Evolutionary conservation across 108 stramenopile species (phyloP).

Genomic region (Chaetoceros muelleri): DNA sequence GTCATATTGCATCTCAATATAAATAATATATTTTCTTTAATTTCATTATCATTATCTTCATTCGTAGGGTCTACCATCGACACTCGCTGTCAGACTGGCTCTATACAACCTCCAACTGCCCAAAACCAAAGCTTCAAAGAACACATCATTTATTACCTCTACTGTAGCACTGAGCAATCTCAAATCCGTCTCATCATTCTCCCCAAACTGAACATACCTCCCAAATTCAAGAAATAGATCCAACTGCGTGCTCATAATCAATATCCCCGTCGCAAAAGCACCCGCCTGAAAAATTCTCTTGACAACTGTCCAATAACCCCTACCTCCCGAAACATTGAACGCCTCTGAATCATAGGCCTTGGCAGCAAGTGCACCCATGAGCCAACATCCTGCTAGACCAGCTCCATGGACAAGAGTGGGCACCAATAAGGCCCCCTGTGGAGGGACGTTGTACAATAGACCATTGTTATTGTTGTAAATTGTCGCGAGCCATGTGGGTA

Average conservation of each 20-base stretch:
- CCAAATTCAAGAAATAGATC: slow-evolving; percentile 51
- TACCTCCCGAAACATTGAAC: slow-evolving; percentile 14
- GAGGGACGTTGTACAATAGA: slow-evolving; percentile 11
- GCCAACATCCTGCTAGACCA: slow-evolving; percentile 66
- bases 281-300: slow-evolving; percentile 47
- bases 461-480: slow-evolving; percentile 21
- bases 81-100: slow-evolving; percentile 4
- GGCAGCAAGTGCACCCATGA: slow-evolving; percentile 57
- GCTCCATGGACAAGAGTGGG: slow-evolving; percentile 73
- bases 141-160: slow-evolving; percentile 61
- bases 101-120: slow-evolving; percentile 39
- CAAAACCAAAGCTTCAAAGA: slow-evolving; percentile 51
- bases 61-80: background rate
- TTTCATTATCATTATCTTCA: no score
- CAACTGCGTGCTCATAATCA: slow-evolving; percentile 64
- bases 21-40: no score
- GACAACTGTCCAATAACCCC: slow-evolving; percentile 15
- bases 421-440: slow-evolving; percentile 57
- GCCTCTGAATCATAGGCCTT: slow-evolving; percentile 47
- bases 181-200: slow-evolving; percentile 40
- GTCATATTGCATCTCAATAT: no score
- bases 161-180: slow-evolving; percentile 31
- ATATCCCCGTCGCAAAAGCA: slow-evolving; percentile 58
- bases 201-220: slow-evolving; percentile 49
- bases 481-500: slow-evolving; percentile 64